A percentile compares a stretch with the other conserved stretches of the same genome.
Evolutionary conservation across 2,329 filamentous ascomycete species (phyloP).

Genomic region (Orbilia ellipsospora): DNA sequence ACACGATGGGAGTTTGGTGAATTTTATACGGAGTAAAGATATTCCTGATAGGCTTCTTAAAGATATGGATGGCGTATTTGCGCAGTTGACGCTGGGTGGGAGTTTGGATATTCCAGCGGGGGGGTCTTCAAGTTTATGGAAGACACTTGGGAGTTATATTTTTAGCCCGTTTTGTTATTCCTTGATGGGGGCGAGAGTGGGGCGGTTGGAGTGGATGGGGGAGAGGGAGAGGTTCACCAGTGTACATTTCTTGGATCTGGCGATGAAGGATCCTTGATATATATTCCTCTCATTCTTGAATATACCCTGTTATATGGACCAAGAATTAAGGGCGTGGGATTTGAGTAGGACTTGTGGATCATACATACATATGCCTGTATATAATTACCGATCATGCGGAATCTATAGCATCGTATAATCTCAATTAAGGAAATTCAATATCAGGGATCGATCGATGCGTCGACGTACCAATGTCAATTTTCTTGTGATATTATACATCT

Average conservation of each 20-base stretch:
- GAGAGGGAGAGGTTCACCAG: constrained; percentile 40
- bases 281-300: too few relatives aligned
- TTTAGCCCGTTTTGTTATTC: constrained; percentile 44
- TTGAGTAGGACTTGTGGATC: too few relatives aligned
- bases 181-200: constrained; percentile 41
- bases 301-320: too few relatives aligned
- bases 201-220: constrained; percentile 40
- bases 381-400: too few relatives aligned
- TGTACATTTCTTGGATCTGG: constrained; percentile 42
- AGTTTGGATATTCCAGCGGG: constrained; percentile 13
- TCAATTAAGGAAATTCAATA: too few relatives aligned
- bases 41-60: constrained; percentile 31
- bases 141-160: background rate
- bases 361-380: too few relatives aligned
- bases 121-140: background rate
- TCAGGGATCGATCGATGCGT: too few relatives aligned
- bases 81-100: constrained; percentile 24
- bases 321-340: too few relatives aligned
- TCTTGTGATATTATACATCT: too few relatives aligned
- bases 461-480: too few relatives aligned
- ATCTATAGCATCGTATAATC: too few relatives aligned
- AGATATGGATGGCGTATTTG: constrained; percentile 24
- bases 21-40: constrained; percentile 33
- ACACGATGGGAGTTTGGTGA: constrained; percentile 24
- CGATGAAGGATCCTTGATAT: constrained; percentile 10